Base-by-base conservation (phyloP, 2,329 filamentous ascomycete species). In the Cercospora citrullina region DNA sequence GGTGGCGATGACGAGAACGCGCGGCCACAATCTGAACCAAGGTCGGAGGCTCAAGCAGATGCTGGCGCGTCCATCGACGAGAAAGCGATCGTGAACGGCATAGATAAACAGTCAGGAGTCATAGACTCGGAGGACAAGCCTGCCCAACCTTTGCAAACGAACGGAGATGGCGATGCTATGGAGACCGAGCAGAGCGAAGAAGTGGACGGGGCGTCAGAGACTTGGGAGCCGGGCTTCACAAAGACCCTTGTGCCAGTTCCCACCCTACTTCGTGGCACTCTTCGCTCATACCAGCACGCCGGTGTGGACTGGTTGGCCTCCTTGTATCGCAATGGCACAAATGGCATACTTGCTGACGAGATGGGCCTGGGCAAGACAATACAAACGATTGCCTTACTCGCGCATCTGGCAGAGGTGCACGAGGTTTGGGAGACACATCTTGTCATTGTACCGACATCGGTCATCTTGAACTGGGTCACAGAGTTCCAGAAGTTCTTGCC, bases 391-490 rank as follows among this genome's bases (percentile, higher is more conserved):
- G 90, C 96, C 3, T 84, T 99, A 3, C 84, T 99, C 42, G 95
- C 95, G 4, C 94, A 99, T 78, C 85, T 99, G 39, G 95, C 96
- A 8, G 94, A 94, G 70, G 87, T 93, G 45, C 91, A 97, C 77
- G 89, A 93, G 75, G 89, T 96, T 5, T 99, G 95, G 96, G 95
- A 96, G 0, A 93, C 95, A 0, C 95, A 99, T 82, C 83, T 99
- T 26, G 92, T 99, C 60, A 91, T 99, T 69, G 95, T 99, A 1
- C 95, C 95, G 1, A 99, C 95, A 2, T 98, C 94, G 80, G 96
- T 99, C 60, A 97, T 99, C 86, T 87, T 99, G 72, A 99, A 99
- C 77, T 99, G 95, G 95, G 96, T 99, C 79, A 98, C 98, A 91
- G 95, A 99, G 80, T 99, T 99, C 85, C 98, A 98, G 77, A 99